Base-by-base conservation (phyloP, 1,139 yeast genomes). In the Kodamaea anthophila region DNA sequence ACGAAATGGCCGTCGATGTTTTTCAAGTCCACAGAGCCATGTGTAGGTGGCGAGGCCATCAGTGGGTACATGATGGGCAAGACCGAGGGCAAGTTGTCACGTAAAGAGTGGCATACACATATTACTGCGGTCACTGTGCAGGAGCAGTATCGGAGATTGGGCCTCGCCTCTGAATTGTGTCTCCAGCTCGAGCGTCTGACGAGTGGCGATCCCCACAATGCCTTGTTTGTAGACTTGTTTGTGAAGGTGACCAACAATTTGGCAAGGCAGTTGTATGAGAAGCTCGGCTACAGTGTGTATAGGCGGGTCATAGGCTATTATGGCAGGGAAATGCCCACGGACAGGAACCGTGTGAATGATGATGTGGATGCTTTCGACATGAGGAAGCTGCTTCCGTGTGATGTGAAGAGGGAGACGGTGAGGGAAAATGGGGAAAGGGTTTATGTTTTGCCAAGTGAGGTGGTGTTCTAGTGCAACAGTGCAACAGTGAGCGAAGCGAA, bases 41-140 rank as follows among this genome's bases (percentile, higher is more conserved):
- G 38, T 28, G 41, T 46, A 18, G 44, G 45, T 4, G 40, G 40
- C 21, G 47, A 41, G n/a, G 60, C 59, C 26, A 64, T 73, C 13
- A 74, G 80, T 27, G 93, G 91, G 0, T 82, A 82, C 47, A 79
- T 93, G 94, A 78, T 93, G 75, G 98, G 94, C n/a, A 93, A 93
- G 55, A 80, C 94, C 3, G 98, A 93, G 54, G 98, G 98, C 1
- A 47, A 58, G 32, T 39, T 65, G 23, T 60, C 64, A 13, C 74
- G 70, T 11, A 74, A 70, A 32, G 94, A 87, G 41, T 91, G 96
- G 95, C 99, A 93, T 49, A 77, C 95, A 1, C 99, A 93, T 54
- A 87, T 93, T 34, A 87, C 97, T 0, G 98, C 98, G 0, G 96
- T 93, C 3, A 87, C 98, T 0, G 82, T 93, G 1, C 82, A 82